These are phyloP conservation scores for Talaromyces funiculosus DNA, from an alignment of 2,329 filamentous ascomycete species.

Conservation along the genomic window DNA sequence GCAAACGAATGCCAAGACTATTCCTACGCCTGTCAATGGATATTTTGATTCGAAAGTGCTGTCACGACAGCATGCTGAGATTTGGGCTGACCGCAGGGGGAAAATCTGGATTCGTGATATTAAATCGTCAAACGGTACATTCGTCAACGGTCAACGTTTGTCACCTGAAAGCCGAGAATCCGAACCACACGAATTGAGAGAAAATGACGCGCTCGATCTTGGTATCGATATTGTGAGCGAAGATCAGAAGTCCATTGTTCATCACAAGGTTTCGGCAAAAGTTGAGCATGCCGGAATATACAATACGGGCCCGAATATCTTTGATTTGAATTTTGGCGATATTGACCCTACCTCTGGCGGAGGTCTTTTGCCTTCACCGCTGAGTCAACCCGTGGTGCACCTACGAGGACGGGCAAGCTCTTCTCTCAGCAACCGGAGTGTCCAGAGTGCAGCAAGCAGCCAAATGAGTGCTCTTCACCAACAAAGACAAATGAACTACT, in stretches of 20 bases:
- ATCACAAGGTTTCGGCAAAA: conserved; percentile 95
- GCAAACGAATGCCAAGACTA: conserved; percentile 94
- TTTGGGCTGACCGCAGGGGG: conserved; percentile 78
- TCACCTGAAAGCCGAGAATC: conserved; percentile 95
- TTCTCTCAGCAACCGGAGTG: conserved; percentile 57
- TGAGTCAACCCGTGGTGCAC: conserved; percentile 59
- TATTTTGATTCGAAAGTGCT: conserved; percentile 98
- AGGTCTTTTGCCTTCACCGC: conserved; percentile 63
- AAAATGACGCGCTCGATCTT: conserved; percentile 85
- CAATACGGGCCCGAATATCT: conserved; percentile 62
- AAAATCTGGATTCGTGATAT: conserved; percentile 96
- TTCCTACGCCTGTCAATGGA: conserved; percentile 84
- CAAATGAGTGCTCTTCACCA: conserved; percentile 58
- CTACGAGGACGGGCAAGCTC: conserved; percentile 65
- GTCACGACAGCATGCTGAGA: conserved; percentile 90
- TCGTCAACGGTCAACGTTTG: conserved; percentile 85
- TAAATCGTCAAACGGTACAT: conserved; percentile 97
- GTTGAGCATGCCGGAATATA: conserved; percentile 91
- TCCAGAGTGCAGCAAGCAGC: conserved; percentile 51
- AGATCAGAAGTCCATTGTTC: conserved; percentile 96
- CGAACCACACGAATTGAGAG: conserved; percentile 86
- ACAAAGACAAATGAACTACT: conserved; percentile 72
- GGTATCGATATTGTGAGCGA: conserved; percentile 99
- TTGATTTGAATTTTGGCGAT: conserved; percentile 90
- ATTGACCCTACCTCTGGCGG: conserved; percentile 72